Conservation (phyloP, 768 basidiomycete species). For the Lactifluus subvellereus region DNA sequence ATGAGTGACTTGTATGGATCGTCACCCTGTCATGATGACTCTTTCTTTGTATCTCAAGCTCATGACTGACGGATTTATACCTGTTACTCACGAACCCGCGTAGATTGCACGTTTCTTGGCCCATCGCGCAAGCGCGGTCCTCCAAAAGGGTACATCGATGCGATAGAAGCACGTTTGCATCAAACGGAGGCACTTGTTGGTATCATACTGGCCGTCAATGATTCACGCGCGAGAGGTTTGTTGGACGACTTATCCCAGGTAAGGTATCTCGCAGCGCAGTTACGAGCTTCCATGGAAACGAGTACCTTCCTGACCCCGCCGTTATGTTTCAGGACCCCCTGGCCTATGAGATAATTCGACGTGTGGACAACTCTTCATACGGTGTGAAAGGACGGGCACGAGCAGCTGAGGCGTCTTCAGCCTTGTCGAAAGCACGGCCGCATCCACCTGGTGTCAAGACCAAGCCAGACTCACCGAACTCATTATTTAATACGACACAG, state of each 20-base stretch:
- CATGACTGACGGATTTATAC: slow-evolving; percentile 17
- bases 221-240: slow-evolving; percentile 35
- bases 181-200: slow-evolving; percentile 88
- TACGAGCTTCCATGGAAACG: not conserved
- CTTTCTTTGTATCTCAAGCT: slow-evolving; percentile 11
- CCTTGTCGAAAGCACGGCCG: slow-evolving; percentile 26
- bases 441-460: slow-evolving; percentile 23
- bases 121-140: slow-evolving; percentile 81
- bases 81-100: not conserved
- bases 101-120: slow-evolving; percentile 74
- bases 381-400: slow-evolving; percentile 65
- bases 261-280: slow-evolving; percentile 9
- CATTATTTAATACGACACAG: slow-evolving; percentile 49
- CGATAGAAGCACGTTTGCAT: slow-evolving; percentile 85
- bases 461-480: slow-evolving; percentile 15
- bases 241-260: slow-evolving; percentile 37
- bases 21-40: no score
- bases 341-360: slow-evolving; percentile 72
- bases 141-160: slow-evolving; percentile 93
- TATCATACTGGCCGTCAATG: slow-evolving; percentile 56
- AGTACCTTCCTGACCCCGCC: not conserved
- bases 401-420: slow-evolving; percentile 30
- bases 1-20: not conserved
- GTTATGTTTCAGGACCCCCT: slow-evolving; percentile 52
- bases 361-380: slow-evolving; percentile 77